Conservation (phyloP, 176 grass and related monocot genomes). For the Rhynchospora tenuis region DNA sequence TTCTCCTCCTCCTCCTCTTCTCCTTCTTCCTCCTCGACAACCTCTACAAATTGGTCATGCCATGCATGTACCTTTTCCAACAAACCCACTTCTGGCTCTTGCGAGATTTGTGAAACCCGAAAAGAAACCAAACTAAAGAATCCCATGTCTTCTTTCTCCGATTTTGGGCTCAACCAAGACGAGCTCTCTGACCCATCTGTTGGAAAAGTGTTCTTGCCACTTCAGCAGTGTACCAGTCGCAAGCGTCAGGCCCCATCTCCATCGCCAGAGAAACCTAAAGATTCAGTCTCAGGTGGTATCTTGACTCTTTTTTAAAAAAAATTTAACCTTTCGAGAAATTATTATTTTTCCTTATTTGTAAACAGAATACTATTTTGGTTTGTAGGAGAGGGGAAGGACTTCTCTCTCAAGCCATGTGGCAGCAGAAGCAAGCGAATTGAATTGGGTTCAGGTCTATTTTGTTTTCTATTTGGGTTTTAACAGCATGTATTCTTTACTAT, state of each 20-base stretch:
- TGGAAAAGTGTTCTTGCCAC: slow-evolving; percentile 52
- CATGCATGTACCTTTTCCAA: slow-evolving; percentile 44
- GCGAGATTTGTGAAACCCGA: slow-evolving; percentile 27
- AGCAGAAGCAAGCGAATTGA: slow-evolving; percentile 7
- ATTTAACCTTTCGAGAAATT: neutral
- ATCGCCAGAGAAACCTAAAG: slow-evolving; percentile 1
- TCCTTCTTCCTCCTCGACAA: neutral
- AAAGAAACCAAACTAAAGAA: neutral
- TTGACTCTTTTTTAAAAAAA: neutral
- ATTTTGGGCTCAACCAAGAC: slow-evolving; percentile 39
- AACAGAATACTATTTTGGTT: neutral
- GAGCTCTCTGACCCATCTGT: slow-evolving; percentile 34
- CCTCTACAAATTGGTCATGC: slow-evolving; percentile 21
- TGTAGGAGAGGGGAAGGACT: slow-evolving; percentile 11
- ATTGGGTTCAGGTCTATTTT: slow-evolving; percentile 13
- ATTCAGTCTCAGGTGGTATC: neutral
- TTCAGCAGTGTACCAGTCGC: slow-evolving; percentile 16
- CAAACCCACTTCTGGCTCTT: slow-evolving; percentile 22
- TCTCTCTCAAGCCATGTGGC: slow-evolving; percentile 11
- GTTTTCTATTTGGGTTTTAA: neutral
- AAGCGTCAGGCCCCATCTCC: slow-evolving; percentile 22
- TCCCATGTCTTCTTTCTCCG: neutral
- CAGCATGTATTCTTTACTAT: neutral
- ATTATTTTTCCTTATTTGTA: neutral
- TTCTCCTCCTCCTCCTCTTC: neutral